phyloP scores from a whole-genome alignment of 1,284 basidiomycete genomes.

The Earliella scabrosa region DNA sequence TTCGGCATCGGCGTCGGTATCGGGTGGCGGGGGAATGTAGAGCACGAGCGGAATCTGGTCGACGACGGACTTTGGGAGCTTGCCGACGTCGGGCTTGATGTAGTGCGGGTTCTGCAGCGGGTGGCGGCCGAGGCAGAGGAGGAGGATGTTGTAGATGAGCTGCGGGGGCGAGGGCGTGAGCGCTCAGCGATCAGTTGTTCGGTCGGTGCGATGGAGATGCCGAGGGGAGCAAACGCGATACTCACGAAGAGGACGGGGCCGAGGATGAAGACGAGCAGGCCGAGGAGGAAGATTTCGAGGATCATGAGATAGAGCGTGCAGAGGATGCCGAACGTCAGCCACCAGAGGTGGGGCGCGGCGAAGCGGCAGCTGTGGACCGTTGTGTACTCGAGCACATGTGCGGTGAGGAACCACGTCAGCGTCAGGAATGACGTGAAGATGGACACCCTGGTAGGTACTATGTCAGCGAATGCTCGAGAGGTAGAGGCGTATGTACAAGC shows the following conservation, averaged over 20 bases:
- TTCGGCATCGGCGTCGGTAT: too few species aligned
- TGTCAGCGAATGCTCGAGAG: too few species aligned
- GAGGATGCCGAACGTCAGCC: slow-evolving; percentile 79
- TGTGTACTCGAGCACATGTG: slow-evolving; percentile 77
- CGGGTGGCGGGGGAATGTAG: slow-evolving; percentile 79
- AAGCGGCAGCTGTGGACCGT: slow-evolving; percentile 71
- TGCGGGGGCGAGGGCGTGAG: slow-evolving; percentile 38
- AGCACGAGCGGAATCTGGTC: slow-evolving; percentile 80
- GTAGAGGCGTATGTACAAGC: too few species aligned
- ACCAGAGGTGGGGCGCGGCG: slow-evolving; percentile 80
- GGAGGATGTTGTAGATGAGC: slow-evolving; percentile 76
- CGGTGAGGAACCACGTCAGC: slow-evolving; percentile 78
- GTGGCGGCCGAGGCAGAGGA: slow-evolving; percentile 77
- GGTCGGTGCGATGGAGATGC: not conserved
- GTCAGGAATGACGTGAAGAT: slow-evolving; percentile 69
- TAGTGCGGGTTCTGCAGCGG: slow-evolving; percentile 70
- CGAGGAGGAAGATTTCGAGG: slow-evolving; percentile 72
- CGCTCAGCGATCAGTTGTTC: slow-evolving; percentile 10
- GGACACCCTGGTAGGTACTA: slow-evolving; percentile 56
- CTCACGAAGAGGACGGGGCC: slow-evolving; percentile 78
- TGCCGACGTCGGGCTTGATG: slow-evolving; percentile 78
- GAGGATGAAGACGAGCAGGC: slow-evolving; percentile 74
- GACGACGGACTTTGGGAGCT: slow-evolving; percentile 68
- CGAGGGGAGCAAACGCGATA: slow-evolving; percentile 11
- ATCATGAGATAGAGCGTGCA: slow-evolving; percentile 78